Percentiles rank a stretch among this genome's conserved stretches.
These are phyloP conservation scores for Penicillium italicum DNA, from an alignment of 2,329 filamentous ascomycete genomes.

Conservation along the genomic window DNA sequence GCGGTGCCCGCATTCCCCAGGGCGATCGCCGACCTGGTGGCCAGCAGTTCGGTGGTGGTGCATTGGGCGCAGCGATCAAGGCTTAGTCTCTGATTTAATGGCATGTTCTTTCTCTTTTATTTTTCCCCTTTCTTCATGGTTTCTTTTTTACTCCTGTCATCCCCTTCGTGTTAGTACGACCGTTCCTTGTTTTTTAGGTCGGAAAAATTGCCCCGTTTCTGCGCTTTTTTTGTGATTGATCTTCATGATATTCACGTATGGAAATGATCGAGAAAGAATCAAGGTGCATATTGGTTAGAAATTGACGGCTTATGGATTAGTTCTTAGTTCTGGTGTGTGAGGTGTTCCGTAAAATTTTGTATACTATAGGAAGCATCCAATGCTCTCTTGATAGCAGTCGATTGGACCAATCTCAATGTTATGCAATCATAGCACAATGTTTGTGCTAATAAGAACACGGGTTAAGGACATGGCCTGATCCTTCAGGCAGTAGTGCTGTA, in stretches of 20 bases:
- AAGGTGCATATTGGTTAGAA: constrained; percentile 14
- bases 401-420: background rate
- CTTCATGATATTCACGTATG: constrained; percentile 15
- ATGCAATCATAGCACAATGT: too few species aligned
- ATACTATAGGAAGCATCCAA: background rate
- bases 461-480: too few species aligned
- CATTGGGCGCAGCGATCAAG: constrained; percentile 51
- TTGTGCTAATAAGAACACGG: too few species aligned
- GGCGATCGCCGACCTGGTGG: constrained; percentile 46
- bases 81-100: constrained; percentile 42
- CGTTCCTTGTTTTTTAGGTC: constrained; percentile 13
- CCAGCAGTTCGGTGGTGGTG: constrained; percentile 50
- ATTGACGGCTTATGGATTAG: constrained; percentile 14
- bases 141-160: constrained; percentile 20
- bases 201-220: constrained; percentile 17
- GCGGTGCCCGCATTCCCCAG: constrained; percentile 37
- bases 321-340: background rate
- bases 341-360: background rate
- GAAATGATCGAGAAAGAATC: constrained; percentile 15
- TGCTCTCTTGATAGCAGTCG: background rate
- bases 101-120: constrained; percentile 28
- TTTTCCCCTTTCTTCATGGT: constrained; percentile 16
- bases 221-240: constrained; percentile 14
- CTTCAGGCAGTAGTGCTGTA: background rate
- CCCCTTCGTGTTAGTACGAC: constrained; percentile 12